phyloP scores from a whole-genome alignment of 768 basidiomycete genomes.

The Russula foetens region DNA sequence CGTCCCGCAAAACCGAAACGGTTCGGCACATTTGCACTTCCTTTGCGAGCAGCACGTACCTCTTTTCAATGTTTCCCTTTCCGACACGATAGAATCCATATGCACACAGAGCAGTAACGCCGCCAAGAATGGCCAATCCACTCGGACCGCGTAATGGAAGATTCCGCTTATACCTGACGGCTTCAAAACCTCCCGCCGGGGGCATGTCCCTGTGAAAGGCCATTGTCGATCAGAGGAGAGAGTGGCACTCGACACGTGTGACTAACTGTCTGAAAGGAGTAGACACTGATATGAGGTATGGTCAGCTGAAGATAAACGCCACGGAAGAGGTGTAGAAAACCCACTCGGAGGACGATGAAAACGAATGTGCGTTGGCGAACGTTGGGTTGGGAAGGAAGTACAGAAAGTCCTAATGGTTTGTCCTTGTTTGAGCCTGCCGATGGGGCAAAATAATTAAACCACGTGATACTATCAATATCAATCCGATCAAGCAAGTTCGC shows the following conservation, averaged over 20 bases:
- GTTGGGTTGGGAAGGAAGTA: background rate
- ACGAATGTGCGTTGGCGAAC: background rate
- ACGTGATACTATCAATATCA: conserved; percentile 5
- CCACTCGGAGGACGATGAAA: conserved; percentile 7
- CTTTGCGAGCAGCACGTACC: conserved; percentile 45
- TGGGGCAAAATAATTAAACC: background rate
- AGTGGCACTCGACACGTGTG: conserved; percentile 7
- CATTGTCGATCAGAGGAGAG: conserved; percentile 16
- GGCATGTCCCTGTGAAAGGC: conserved; percentile 77
- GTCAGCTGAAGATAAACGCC: conserved; percentile 11
- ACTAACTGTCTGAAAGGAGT: conserved; percentile 57
- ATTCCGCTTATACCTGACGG: conserved; percentile 92
- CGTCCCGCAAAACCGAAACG: conserved; percentile 48
- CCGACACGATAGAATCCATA: conserved; percentile 92
- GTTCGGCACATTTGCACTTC: conserved; percentile 8
- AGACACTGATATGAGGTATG: conserved; percentile 37
- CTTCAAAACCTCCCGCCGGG: conserved; percentile 86
- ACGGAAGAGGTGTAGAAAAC: conserved; percentile 8
- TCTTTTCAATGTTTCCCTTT: conserved; percentile 84
- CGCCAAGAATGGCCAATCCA: conserved; percentile 76
- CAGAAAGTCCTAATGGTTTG: background rate
- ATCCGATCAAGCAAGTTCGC: background rate
- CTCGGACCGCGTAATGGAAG: conserved; percentile 84
- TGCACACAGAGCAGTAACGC: conserved; percentile 76
- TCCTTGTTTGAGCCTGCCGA: background rate